A percentile compares a stretch with the other conserved stretches of the same genome.
Conservation (phyloP, 2,329 filamentous ascomycete species). For the Alternaria brassicicola region DNA sequence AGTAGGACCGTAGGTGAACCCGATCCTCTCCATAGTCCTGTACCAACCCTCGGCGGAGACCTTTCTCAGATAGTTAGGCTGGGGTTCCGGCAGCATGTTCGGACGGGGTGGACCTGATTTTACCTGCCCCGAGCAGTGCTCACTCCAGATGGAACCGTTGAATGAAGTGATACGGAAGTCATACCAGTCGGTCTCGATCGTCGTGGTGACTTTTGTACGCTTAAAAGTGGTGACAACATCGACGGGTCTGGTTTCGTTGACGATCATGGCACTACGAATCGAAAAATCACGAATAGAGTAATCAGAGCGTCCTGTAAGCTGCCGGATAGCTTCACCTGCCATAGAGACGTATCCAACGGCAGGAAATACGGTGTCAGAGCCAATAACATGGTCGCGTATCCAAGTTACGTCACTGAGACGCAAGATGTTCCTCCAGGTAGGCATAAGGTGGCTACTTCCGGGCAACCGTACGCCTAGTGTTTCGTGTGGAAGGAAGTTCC, state of each 20-base stretch:
- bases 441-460: conserved; percentile 3
- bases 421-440: conserved; percentile 26
- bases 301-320: not conserved
- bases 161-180: not conserved
- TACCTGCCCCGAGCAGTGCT: not conserved
- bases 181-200: not conserved
- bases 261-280: not conserved
- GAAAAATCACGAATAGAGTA: not conserved
- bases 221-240: not conserved
- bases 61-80: not conserved
- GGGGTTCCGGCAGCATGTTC: not conserved
- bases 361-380: conserved; percentile 29
- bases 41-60: not conserved
- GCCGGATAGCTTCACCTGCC: conserved; percentile 1
- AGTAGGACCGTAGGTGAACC: not conserved
- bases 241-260: not conserved
- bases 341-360: conserved; percentile 3
- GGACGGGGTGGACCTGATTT: not conserved
- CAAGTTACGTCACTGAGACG: conserved; percentile 50
- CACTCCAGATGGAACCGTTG: not conserved
- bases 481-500: conserved; percentile 11
- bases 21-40: not conserved
- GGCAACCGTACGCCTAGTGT: conserved; percentile 13
- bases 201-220: not conserved
- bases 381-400: conserved; percentile 51